Evolutionary conservation across 2,329 filamentous ascomycete species (phyloP).

Genomic region (Mycosphaerelloides madeirae): DNA sequence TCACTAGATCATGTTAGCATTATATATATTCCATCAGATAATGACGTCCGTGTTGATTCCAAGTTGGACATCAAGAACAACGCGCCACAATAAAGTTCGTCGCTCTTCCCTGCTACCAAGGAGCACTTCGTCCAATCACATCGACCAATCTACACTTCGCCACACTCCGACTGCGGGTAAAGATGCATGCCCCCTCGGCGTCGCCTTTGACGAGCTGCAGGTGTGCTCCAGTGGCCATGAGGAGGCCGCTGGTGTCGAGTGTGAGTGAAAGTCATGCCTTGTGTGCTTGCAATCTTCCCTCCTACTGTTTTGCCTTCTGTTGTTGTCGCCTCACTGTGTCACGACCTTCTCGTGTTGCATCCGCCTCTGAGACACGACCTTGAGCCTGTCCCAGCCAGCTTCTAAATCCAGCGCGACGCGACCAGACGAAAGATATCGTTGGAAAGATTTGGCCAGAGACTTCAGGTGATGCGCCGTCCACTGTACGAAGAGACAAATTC

Average conservation of each 20-base stretch:
- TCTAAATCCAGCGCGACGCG: not conserved
- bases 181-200: conserved; percentile 8
- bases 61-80: too few species aligned
- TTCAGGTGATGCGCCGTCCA: not conserved
- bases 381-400: too few species aligned
- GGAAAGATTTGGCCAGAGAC: not conserved
- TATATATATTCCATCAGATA: too few species aligned
- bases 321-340: not conserved
- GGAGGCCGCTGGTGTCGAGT: conserved; percentile 7
- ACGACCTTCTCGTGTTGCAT: not conserved
- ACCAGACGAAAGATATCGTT: not conserved
- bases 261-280: not conserved
- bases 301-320: not conserved
- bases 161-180: conserved; percentile 3
- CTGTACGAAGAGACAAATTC: not conserved
- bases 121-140: not conserved
- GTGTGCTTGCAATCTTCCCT: too few species aligned
- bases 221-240: conserved; percentile 1
- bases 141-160: not conserved
- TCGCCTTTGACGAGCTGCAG: conserved; percentile 9
- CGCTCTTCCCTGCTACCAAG: not conserved
- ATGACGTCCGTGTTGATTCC: not conserved
- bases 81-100: not conserved
- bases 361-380: too few species aligned
- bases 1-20: too few species aligned